Percentiles rank a stretch among this genome's conserved stretches.
Conservation (phyloP, 225 moss, liverwort and hornwort genomes). For the Takakia lepidozioides region DNA sequence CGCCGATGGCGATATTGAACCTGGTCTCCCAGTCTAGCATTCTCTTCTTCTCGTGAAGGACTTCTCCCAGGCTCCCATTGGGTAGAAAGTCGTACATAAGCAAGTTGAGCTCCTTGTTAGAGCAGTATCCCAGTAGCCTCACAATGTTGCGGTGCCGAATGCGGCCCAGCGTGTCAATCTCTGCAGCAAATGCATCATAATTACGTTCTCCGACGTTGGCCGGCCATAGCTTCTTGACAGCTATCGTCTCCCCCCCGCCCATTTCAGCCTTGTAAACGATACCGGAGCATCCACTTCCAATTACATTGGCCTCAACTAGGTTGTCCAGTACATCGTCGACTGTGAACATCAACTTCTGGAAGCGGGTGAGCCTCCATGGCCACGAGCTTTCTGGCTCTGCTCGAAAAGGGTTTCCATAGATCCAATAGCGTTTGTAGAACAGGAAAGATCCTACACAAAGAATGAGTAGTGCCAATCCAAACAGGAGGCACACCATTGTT, state of each 20-base stretch:
- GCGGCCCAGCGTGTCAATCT: conserved; percentile 43
- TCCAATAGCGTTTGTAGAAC: conserved; percentile 50
- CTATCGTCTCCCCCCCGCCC: conserved; percentile 41
- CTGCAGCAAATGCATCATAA: conserved; percentile 44
- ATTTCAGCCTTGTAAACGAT: conserved; percentile 50
- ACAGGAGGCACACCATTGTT: conserved; percentile 36
- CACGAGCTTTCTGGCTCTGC: conserved; percentile 27
- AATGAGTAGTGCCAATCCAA: conserved; percentile 47
- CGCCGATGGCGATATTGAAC: conserved; percentile 41
- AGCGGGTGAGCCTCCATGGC: conserved; percentile 46
- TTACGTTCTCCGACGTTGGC: conserved; percentile 31
- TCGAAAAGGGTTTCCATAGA: conserved; percentile 17
- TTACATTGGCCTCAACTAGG: conserved; percentile 39
- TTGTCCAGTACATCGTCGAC: conserved; percentile 39
- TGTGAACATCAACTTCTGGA: conserved; percentile 43
- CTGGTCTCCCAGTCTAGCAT: conserved; percentile 51
- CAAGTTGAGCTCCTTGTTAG: conserved; percentile 52
- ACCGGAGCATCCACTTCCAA: conserved; percentile 45
- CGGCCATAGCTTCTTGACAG: conserved; percentile 52
- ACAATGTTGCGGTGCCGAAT: conserved; percentile 53
- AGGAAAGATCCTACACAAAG: conserved; percentile 38
- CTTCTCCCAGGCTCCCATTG: conserved; percentile 42
- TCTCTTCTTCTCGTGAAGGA: conserved; percentile 47
- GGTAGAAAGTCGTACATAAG: conserved; percentile 59
- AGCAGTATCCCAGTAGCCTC: conserved; percentile 43